Base-by-base conservation (phyloP, 108 stramenopile species). In the Epithemia pelagica region DNA sequence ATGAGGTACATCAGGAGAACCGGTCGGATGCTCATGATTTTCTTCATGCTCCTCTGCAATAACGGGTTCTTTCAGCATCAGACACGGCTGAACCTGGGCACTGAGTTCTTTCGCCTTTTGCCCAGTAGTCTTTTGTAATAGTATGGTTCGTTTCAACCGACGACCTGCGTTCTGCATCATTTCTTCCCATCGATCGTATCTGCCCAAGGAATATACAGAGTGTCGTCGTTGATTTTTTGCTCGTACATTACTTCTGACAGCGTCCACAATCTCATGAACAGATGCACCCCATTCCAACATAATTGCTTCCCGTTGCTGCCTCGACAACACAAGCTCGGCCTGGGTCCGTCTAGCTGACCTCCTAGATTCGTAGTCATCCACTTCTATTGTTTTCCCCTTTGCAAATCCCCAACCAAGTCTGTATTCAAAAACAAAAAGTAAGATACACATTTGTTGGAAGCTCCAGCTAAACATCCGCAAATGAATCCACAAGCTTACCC, bases 161-260 rank as follows among this genome's bases (percentile, higher is more conserved):
- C 76, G 60, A 23, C 76, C 69, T 19, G 76, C 78, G 28, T 58
- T 75, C 27, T 80, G 78, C 32, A 80, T 73, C 10, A 81, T 71
- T 59, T 77, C 80, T 65, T 90, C 89, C 28, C 81, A 66, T 1
- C 64, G 62, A 20, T 73, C 70, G 30, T 73, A 59, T 57, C 70
- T 81, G n/a, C 77, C 71, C 3, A 90, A 67, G 31, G 85, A 85
- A 30, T 73, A 80, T 2, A 87, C 84, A 2, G 89, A 87, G 24
- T 78, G 86, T 19, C 86, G 69, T 10, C 89, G 67, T 63, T 85
- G 82, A 28, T 79, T 78, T 54, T 90, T 90, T 10, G 75, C 72
- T 28, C 72, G 68, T 28, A 84, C 68, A 58, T 81, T 80, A 7
- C 37, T 59, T n/a, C 89, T 77, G 7, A 90, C 82, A n/a, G 84